A percentile compares a stretch with the other conserved stretches of the same genome.
phyloP scores from a whole-genome alignment of 495 filamentous ascomycete species.

The Aspergillus wentii region DNA sequence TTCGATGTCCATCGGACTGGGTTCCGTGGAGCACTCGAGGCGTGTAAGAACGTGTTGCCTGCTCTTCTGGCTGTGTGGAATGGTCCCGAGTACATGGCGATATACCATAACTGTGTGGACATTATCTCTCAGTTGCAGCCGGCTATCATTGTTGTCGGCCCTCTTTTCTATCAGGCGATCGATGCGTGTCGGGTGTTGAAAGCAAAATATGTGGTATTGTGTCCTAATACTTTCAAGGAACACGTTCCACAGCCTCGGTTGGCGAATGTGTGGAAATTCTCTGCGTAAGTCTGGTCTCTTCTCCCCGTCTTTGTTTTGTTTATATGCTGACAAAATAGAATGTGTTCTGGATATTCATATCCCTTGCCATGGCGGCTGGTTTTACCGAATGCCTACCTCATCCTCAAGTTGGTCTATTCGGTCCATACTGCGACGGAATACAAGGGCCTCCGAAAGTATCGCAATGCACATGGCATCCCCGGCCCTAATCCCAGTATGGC shows the following conservation, averaged over 20 bases:
- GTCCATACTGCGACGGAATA: background rate
- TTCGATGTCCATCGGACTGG: constrained; percentile 13
- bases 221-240: constrained; percentile 28
- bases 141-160: constrained; percentile 32
- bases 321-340: constrained; percentile 4
- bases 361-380: constrained; percentile 25
- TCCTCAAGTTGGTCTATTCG: background rate
- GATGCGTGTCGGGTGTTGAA: constrained; percentile 30
- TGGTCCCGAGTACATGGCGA: constrained; percentile 31
- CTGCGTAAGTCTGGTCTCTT: constrained; percentile 22
- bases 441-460: constrained; percentile 7
- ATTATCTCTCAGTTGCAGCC: constrained; percentile 30
- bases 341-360: constrained; percentile 29
- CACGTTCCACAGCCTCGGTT: constrained; percentile 31
- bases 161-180: constrained; percentile 31
- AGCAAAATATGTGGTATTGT: constrained; percentile 20
- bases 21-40: constrained; percentile 15
- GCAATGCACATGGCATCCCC: constrained; percentile 9
- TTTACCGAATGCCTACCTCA: constrained; percentile 27
- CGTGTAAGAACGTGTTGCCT: constrained; percentile 10
- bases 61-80: constrained; percentile 25
- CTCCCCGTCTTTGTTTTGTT: background rate
- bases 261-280: constrained; percentile 26
- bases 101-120: constrained; percentile 23
- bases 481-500: constrained; percentile 5